These are phyloP conservation scores for Podospora pseudopauciseta DNA, from an alignment of 495 filamentous ascomycete genomes.

Conservation along the genomic window DNA sequence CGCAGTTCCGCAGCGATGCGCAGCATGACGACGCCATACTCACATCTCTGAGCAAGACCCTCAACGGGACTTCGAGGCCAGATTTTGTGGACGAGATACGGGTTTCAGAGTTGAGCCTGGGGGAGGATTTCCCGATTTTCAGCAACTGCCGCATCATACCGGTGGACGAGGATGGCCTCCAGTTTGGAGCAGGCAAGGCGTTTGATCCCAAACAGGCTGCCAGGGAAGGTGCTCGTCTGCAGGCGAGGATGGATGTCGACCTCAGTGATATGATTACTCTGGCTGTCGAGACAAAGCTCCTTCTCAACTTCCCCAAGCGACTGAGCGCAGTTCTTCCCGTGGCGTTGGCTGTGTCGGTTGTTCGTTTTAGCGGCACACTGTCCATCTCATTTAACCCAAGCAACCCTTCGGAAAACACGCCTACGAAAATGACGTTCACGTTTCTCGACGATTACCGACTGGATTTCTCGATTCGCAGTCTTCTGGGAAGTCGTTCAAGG, in stretches of 20 bases:
- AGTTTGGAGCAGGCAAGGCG: slow-evolving; percentile 46
- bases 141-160: slow-evolving; percentile 95
- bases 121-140: slow-evolving; percentile 97
- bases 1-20: slow-evolving; percentile 88
- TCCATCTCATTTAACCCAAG: slow-evolving; percentile 86
- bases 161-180: slow-evolving; percentile 66
- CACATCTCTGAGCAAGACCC: slow-evolving; percentile 79
- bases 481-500: slow-evolving; percentile 85
- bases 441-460: slow-evolving; percentile 95
- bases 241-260: slow-evolving; percentile 95
- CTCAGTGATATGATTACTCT: slow-evolving; percentile 92
- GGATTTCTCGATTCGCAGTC: slow-evolving; percentile 83
- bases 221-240: slow-evolving; percentile 64
- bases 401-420: slow-evolving; percentile 48
- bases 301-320: slow-evolving; percentile 90
- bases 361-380: slow-evolving; percentile 90
- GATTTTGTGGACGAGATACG: slow-evolving; percentile 89
- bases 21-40: slow-evolving; percentile 87
- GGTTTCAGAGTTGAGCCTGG: slow-evolving; percentile 87
- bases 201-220: slow-evolving; percentile 47
- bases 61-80: slow-evolving; percentile 82
- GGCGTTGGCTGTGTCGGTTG: slow-evolving; percentile 82
- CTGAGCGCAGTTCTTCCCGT: slow-evolving; percentile 89
- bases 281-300: slow-evolving; percentile 86
- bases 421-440: slow-evolving; percentile 86